A percentile compares a stretch with the other conserved stretches of the same genome.
Conservation (phyloP, 331 rosid species). For the Quercus lobata region DNA sequence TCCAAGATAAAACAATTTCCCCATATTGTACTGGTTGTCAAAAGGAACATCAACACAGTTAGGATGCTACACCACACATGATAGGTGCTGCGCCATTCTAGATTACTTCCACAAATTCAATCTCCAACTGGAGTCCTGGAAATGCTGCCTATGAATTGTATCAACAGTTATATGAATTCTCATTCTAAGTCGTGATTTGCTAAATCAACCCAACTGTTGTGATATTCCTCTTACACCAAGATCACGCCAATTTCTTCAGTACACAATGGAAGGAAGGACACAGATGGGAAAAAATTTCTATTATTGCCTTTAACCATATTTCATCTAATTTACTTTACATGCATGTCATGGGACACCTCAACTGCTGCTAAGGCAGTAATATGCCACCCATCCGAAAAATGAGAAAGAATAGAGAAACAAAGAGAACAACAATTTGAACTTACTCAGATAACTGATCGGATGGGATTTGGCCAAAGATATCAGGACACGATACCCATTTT, state of each 20-base stretch:
- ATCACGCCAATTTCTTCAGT: background rate
- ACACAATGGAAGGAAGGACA: background rate
- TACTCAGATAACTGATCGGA: constrained; percentile 63
- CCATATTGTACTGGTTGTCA: background rate
- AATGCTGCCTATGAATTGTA: background rate
- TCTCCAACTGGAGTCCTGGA: background rate
- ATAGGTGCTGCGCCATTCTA: background rate
- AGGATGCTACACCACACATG: background rate
- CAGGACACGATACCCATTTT: constrained; percentile 86
- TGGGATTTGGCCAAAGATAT: constrained; percentile 81
- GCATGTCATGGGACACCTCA: constrained; percentile 33
- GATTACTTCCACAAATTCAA: background rate
- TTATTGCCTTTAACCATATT: constrained; percentile 36
- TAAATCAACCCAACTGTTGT: background rate
- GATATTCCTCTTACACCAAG: background rate
- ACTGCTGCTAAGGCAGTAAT: constrained; percentile 21
- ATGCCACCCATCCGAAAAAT: constrained; percentile 29
- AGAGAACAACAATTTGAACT: constrained; percentile 25
- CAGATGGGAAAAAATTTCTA: constrained; percentile 12
- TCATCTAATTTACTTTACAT: constrained; percentile 43
- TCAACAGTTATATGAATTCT: background rate
- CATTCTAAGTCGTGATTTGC: background rate
- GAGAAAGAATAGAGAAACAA: constrained; percentile 27
- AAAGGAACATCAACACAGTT: background rate
- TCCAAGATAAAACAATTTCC: background rate